Conservation (phyloP, 495 filamentous ascomycete species). For the Tuber microsphaerosporum region DNA sequence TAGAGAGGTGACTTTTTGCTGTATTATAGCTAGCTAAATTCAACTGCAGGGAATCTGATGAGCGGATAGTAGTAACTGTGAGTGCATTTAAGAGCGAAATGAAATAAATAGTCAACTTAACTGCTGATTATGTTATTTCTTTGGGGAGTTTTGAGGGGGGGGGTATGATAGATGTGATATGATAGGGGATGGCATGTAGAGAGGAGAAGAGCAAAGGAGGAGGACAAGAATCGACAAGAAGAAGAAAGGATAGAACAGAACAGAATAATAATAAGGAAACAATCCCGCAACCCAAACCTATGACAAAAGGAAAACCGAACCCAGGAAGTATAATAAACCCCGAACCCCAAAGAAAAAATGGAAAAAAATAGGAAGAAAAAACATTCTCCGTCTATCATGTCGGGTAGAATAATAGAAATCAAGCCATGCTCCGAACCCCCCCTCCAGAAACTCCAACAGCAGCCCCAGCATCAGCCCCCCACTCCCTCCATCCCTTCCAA, state of each 20-base stretch:
- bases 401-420: background rate
- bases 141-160: background rate
- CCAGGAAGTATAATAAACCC: background rate
- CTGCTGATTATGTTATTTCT: background rate
- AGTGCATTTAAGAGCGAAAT: background rate
- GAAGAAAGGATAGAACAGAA: background rate
- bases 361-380: background rate
- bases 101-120: background rate
- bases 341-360: background rate
- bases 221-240: background rate
- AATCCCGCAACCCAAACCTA: background rate
- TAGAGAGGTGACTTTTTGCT: background rate
- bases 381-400: background rate
- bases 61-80: background rate
- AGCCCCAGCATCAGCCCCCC: constrained; percentile 11
- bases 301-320: background rate
- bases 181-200: background rate
- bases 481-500: constrained; percentile 35
- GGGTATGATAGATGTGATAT: background rate
- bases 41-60: background rate
- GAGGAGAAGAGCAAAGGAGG: background rate
- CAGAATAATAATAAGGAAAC: background rate
- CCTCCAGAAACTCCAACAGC: constrained; percentile 4
- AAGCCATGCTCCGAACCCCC: constrained; percentile 22
- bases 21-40: background rate